These are phyloP conservation scores for Fusarium paranaense DNA, from an alignment of 2,329 filamentous ascomycete species.

Conservation along the genomic window DNA sequence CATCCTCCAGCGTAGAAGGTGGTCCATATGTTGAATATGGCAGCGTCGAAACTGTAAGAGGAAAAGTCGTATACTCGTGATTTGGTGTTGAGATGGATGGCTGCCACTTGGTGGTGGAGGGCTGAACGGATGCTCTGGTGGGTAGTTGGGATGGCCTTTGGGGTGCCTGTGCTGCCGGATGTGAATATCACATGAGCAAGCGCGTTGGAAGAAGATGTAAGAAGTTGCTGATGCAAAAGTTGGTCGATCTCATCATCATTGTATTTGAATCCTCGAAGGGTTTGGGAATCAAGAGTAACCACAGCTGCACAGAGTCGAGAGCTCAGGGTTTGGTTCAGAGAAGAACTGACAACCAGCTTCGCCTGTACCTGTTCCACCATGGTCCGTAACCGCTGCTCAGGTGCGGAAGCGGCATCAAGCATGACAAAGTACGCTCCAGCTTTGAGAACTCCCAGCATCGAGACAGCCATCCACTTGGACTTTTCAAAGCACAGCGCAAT, in stretches of 20 bases:
- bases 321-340: background rate
- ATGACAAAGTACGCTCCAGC: conserved; percentile 8
- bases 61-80: conserved; percentile 31
- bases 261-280: background rate
- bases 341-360: background rate
- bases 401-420: conserved; percentile 14
- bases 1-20: conserved; percentile 28
- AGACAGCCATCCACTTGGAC: conserved; percentile 34
- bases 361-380: conserved; percentile 6
- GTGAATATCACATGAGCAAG: conserved; percentile 30
- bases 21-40: conserved; percentile 14
- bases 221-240: background rate
- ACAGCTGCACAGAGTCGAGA: background rate
- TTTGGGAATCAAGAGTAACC: conserved; percentile 7
- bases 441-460: conserved; percentile 22
- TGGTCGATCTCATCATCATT: background rate
- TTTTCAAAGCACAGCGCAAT: conserved; percentile 24
- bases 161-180: conserved; percentile 27
- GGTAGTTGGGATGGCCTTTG: conserved; percentile 18
- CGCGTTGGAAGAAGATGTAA: background rate
- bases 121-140: conserved; percentile 8
- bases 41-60: conserved; percentile 33
- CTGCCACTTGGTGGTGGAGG: background rate
- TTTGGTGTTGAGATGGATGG: background rate
- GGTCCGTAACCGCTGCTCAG: conserved; percentile 5